These are phyloP conservation scores for Boletales sp. DNA, from an alignment of 768 basidiomycete genomes.

Conservation along the genomic window DNA sequence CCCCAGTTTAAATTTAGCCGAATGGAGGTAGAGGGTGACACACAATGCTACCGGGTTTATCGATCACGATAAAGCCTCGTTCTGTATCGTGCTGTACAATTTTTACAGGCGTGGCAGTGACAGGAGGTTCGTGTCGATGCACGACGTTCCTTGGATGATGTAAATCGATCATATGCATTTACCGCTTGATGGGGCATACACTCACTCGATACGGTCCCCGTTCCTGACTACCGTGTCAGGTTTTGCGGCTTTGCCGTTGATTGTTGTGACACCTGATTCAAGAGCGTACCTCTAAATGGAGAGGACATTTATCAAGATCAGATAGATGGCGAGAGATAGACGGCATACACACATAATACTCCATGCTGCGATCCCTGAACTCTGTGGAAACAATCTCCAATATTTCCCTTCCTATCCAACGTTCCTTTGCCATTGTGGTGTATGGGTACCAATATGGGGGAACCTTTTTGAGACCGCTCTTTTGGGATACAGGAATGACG, in stretches of 20 bases:
- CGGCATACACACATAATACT: slow-evolving; percentile 79
- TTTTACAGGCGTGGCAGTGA: slow-evolving; percentile 78
- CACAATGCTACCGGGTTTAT: slow-evolving; percentile 96
- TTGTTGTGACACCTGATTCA: slow-evolving; percentile 91
- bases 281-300: slow-evolving; percentile 60
- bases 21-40: slow-evolving; percentile 34
- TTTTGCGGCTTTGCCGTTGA: slow-evolving; percentile 85
- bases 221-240: slow-evolving; percentile 77
- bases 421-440: slow-evolving; percentile 87
- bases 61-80: slow-evolving; percentile 84
- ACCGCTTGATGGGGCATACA: slow-evolving; percentile 12
- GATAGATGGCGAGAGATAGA: not conserved
- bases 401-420: slow-evolving; percentile 86
- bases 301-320: not conserved
- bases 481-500: slow-evolving; percentile 7
- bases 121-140: slow-evolving; percentile 96
- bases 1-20: not conserved
- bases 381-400: slow-evolving; percentile 92
- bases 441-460: slow-evolving; percentile 92
- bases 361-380: slow-evolving; percentile 89
- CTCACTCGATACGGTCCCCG: slow-evolving; percentile 89
- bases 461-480: slow-evolving; percentile 67
- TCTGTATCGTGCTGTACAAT: slow-evolving; percentile 75
- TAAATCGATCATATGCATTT: not conserved
- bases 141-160: slow-evolving; percentile 69